Percentiles rank a stretch among this genome's conserved stretches.
Conservation (phyloP, 805 yeast genomes). For the Candida gorgasii region DNA sequence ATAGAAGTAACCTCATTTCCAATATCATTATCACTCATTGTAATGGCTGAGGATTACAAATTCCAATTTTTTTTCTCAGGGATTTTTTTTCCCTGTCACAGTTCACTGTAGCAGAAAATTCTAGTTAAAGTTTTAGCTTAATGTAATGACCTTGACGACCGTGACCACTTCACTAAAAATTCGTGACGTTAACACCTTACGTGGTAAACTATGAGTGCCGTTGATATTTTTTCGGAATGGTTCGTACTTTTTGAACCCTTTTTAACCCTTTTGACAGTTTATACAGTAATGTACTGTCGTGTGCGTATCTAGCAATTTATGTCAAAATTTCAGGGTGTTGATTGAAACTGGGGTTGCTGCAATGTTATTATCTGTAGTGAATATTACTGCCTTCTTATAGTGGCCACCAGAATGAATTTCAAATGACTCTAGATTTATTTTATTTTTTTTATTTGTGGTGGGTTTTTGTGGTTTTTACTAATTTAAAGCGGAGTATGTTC, state of each 20-base stretch:
- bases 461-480: background rate
- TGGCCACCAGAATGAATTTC: too few relatives aligned
- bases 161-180: background rate
- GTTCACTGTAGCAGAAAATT: background rate
- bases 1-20: background rate
- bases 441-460: background rate
- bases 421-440: too few relatives aligned
- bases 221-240: too few relatives aligned
- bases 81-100: background rate
- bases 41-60: constrained; percentile 3
- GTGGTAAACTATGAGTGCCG: too few relatives aligned
- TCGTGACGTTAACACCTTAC: too few relatives aligned
- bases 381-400: too few relatives aligned
- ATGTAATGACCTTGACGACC: too few relatives aligned
- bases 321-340: background rate
- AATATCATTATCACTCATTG: constrained; percentile 1
- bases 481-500: background rate
- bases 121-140: background rate
- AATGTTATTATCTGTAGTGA: too few relatives aligned
- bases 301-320: constrained; percentile 1
- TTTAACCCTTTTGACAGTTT: background rate
- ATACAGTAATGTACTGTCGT: background rate
- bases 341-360: background rate
- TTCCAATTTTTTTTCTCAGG: constrained; percentile 5
- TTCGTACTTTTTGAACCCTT: background rate